Conservation (phyloP, 345 rosid genomes). For the Diplotaxis tenuifolia region DNA sequence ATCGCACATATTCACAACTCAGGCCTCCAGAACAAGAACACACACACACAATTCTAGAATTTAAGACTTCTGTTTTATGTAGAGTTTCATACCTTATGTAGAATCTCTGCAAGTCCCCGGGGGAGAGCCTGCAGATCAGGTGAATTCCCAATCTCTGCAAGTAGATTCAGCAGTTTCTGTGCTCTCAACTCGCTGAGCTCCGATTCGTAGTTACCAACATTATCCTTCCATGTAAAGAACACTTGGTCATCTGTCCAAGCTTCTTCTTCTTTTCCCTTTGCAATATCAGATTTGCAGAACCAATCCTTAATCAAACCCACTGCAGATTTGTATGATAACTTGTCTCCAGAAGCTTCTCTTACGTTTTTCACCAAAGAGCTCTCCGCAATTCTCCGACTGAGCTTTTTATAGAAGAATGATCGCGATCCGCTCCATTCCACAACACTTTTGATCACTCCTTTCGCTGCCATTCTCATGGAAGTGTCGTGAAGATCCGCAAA, state of each 20-base stretch:
- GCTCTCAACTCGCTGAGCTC: slow-evolving; percentile 68
- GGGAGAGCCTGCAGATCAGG: slow-evolving; percentile 83
- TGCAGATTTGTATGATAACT: slow-evolving; percentile 62
- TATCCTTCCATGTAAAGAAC: slow-evolving; percentile 84
- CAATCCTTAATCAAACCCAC: slow-evolving; percentile 64
- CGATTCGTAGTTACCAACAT: slow-evolving; percentile 53
- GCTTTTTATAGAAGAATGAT: slow-evolving; percentile 65
- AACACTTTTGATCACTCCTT: slow-evolving; percentile 87
- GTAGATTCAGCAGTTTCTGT: slow-evolving; percentile 66
- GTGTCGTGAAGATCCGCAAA: slow-evolving; percentile 96
- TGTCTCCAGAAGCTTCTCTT: slow-evolving; percentile 66
- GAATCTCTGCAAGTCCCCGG: slow-evolving; percentile 78
- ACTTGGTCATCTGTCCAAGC: slow-evolving; percentile 80
- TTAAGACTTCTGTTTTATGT: neutral
- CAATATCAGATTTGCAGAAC: slow-evolving; percentile 64
- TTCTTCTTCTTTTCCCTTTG: slow-evolving; percentile 46
- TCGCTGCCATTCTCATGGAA: slow-evolving; percentile 89
- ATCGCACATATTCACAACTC: slow-evolving; percentile 31
- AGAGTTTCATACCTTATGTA: slow-evolving; percentile 61
- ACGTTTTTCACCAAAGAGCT: slow-evolving; percentile 56
- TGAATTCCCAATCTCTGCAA: slow-evolving; percentile 66
- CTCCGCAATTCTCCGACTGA: slow-evolving; percentile 73
- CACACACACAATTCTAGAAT: neutral
- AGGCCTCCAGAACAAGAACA: neutral
- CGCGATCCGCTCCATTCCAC: slow-evolving; percentile 82